phyloP scores from a whole-genome alignment of 2,329 filamentous ascomycete genomes.

The Diatrype stigma region DNA sequence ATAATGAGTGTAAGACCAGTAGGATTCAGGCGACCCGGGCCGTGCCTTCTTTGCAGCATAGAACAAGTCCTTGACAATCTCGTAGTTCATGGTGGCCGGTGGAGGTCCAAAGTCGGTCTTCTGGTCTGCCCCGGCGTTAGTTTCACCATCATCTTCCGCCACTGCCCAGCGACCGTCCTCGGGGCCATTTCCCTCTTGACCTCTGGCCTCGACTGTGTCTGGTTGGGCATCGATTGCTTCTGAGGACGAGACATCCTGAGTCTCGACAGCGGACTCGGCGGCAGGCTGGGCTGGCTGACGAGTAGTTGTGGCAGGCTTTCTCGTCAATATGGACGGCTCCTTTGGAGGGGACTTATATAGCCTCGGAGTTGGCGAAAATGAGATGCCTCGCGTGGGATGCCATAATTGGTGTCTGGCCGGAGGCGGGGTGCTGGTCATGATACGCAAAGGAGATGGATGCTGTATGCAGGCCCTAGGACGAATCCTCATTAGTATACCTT shows the following conservation, averaged over 20 bases:
- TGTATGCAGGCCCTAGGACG: slow-evolving; percentile 5
- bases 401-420: slow-evolving; percentile 26
- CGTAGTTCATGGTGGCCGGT: slow-evolving; percentile 37
- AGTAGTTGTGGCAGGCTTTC: slow-evolving; percentile 1
- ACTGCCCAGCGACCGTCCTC: background rate
- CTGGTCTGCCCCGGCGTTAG: slow-evolving; percentile 8
- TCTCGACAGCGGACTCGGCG: background rate
- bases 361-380: slow-evolving; percentile 21
- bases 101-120: slow-evolving; percentile 28
- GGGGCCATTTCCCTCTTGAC: background rate
- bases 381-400: slow-evolving; percentile 30
- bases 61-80: slow-evolving; percentile 44
- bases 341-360: slow-evolving; percentile 10
- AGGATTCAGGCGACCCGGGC: slow-evolving; percentile 45
- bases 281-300: background rate
- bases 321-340: slow-evolving; percentile 5
- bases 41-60: slow-evolving; percentile 43
- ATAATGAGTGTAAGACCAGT: slow-evolving; percentile 68
- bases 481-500: slow-evolving; percentile 5
- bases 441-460: background rate
- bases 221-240: background rate
- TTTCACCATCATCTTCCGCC: background rate
- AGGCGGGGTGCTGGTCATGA: slow-evolving; percentile 21
- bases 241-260: background rate
- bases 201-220: background rate